phyloP scores from a whole-genome alignment of 1,284 basidiomycete species.

The Albatrellus sp. region DNA sequence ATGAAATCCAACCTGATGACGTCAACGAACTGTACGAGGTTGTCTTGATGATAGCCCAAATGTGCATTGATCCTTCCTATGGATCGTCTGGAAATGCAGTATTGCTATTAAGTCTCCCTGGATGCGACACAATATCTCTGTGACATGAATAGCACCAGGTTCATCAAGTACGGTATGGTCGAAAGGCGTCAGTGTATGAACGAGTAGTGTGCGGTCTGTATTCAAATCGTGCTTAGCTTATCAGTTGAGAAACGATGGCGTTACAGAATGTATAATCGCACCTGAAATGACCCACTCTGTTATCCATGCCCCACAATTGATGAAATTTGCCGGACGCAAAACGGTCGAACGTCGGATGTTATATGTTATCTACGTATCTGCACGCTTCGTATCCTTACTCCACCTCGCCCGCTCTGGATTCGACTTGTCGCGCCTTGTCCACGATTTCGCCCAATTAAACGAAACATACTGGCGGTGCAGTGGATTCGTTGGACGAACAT shows the following conservation, averaged over 20 bases:
- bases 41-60: background rate
- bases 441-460: constrained; percentile 2
- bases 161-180: no score
- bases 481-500: background rate
- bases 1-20: background rate
- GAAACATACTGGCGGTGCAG: background rate
- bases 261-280: background rate
- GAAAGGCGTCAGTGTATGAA: background rate
- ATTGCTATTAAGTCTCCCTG: no score
- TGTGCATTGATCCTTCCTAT: no score
- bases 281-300: constrained; percentile 1
- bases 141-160: no score
- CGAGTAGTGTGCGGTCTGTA: constrained; percentile 1
- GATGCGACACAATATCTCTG: no score
- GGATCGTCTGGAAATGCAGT: no score
- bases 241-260: no score
- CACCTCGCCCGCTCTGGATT: background rate
- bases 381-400: background rate
- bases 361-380: background rate
- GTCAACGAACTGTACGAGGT: background rate
- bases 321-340: background rate
- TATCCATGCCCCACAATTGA: background rate
- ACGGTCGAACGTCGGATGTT: background rate
- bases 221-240: no score
- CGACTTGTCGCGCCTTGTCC: background rate